Conservation (phyloP, 306 rosid genomes). For the Biancaea sappan region DNA sequence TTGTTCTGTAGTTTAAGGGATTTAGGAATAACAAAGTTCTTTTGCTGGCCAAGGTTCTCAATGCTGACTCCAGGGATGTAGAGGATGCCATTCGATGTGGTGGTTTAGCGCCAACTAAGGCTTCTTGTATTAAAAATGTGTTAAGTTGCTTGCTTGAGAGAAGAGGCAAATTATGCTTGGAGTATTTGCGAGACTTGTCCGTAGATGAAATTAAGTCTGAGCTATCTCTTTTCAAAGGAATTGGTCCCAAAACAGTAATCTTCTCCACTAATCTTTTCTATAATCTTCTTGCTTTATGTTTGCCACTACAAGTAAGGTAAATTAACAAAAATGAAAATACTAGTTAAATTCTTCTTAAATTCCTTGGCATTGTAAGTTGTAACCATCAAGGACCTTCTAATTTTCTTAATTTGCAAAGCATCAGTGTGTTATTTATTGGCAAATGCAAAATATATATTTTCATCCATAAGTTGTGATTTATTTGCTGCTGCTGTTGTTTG, state of each 20-base stretch:
- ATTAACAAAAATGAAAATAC: background rate
- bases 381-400: background rate
- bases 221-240: slow-evolving; percentile 82
- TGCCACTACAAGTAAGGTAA: background rate
- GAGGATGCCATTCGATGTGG: slow-evolving; percentile 87
- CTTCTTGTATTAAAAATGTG: slow-evolving; percentile 74
- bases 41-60: slow-evolving; percentile 59
- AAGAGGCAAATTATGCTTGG: slow-evolving; percentile 76
- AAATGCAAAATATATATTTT: background rate
- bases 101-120: slow-evolving; percentile 84
- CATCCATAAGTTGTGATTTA: background rate
- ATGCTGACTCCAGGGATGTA: slow-evolving; percentile 58
- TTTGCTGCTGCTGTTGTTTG: background rate
- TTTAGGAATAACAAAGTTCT: slow-evolving; percentile 9
- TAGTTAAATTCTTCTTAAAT: slow-evolving; percentile 6
- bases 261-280: slow-evolving; percentile 22
- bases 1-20: background rate
- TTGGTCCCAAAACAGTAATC: slow-evolving; percentile 87
- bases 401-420: background rate
- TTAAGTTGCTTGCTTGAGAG: slow-evolving; percentile 67
- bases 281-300: slow-evolving; percentile 21
- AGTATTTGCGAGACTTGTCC: slow-evolving; percentile 68
- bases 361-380: slow-evolving; percentile 26
- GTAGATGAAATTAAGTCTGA: slow-evolving; percentile 72
- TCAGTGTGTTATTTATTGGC: background rate